These are phyloP conservation scores for Leishmania tarentolae DNA, from an alignment of 208 protist genomes.

Conservation along the genomic window DNA sequence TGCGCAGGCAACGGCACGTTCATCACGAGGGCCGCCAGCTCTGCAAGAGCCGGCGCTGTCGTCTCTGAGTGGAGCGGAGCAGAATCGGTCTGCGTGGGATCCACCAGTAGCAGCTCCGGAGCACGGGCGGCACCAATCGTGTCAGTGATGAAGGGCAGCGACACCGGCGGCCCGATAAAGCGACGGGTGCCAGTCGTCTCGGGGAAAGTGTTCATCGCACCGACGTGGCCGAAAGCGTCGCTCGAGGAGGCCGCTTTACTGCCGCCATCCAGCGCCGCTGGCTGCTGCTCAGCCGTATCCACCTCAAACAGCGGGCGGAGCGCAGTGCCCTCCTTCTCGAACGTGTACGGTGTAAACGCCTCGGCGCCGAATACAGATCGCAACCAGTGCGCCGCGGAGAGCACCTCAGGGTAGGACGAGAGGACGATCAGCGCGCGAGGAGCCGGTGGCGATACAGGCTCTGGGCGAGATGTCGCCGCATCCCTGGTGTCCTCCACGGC, in stretches of 20 bases:
- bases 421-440: constrained; percentile 63
- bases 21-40: constrained; percentile 29
- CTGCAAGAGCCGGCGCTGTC: not conserved
- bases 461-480: not conserved
- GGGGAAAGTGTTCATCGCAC: not conserved
- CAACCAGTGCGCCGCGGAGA: constrained; percentile 45
- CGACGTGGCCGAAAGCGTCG: not conserved
- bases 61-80: not conserved
- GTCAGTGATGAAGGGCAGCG: constrained; percentile 26
- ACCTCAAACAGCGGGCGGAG: constrained; percentile 29
- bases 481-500: not conserved
- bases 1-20: constrained; percentile 9
- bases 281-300: not conserved
- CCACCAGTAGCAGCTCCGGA: not conserved
- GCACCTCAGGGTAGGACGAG: constrained; percentile 41
- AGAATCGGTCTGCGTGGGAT: constrained; percentile 19
- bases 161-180: constrained; percentile 5
- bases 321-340: constrained; percentile 34
- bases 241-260: not conserved
- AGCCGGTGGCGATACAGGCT: not conserved
- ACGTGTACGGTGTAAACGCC: constrained; percentile 53
- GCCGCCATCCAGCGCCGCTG: not conserved
- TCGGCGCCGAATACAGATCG: constrained; percentile 54
- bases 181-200: not conserved
- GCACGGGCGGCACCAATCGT: not conserved